Conservation (phyloP, 768 basidiomycete genomes). For the Rhodosporidiobolus odoratus region DNA sequence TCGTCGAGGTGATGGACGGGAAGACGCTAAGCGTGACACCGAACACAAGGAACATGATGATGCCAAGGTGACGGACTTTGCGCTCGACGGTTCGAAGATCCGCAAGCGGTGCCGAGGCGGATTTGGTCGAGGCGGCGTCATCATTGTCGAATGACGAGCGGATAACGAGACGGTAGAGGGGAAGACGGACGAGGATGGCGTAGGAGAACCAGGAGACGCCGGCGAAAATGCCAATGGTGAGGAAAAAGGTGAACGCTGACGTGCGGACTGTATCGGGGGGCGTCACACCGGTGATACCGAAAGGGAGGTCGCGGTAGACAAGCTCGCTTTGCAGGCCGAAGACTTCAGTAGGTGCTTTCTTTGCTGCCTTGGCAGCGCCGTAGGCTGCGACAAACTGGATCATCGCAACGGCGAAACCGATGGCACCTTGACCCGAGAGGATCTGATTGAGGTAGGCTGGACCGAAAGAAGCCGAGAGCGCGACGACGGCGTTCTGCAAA, state of each 20-base stretch:
- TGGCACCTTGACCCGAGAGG: conserved; percentile 38
- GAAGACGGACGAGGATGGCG: conserved; percentile 33
- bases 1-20: conserved; percentile 44
- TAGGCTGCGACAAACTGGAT: conserved; percentile 39
- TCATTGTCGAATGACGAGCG: conserved; percentile 23
- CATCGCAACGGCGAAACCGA: conserved; percentile 39
- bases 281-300: background rate
- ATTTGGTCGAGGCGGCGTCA: background rate
- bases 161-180: conserved; percentile 38
- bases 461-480: conserved; percentile 32
- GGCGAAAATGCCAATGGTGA: conserved; percentile 38
- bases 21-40: conserved; percentile 44
- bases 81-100: conserved; percentile 30
- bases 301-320: background rate
- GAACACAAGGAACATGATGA: conserved; percentile 46
- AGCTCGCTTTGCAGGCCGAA: conserved; percentile 4
- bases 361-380: conserved; percentile 16
- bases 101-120: background rate
- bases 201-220: conserved; percentile 29
- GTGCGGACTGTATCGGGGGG: conserved; percentile 23
- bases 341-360: background rate
- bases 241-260: conserved; percentile 43
- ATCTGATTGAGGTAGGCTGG: conserved; percentile 39
- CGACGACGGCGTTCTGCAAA: conserved; percentile 37
- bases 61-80: conserved; percentile 44